Conservation (phyloP, 164 flowering plant genomes). For the Aristolochia californica region DNA sequence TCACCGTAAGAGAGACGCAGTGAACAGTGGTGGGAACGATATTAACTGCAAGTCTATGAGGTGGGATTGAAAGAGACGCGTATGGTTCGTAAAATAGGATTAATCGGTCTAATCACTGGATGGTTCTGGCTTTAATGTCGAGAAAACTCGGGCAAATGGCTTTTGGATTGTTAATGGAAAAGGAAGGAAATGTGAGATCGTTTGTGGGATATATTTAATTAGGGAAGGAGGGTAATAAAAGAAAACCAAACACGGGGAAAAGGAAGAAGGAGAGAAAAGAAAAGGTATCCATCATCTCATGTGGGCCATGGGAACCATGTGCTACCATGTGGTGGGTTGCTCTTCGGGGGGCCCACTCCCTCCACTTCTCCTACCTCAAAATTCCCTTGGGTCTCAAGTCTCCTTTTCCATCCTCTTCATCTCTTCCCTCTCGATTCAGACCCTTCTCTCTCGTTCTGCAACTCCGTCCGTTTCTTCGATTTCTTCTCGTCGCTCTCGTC, state of each 20-base stretch:
- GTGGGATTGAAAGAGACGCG: no score
- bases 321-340: conserved; percentile 83
- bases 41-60: no score
- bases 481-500: neutral
- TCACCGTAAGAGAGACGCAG: no score
- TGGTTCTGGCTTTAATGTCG: no score
- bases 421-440: conserved; percentile 10
- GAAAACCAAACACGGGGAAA: neutral
- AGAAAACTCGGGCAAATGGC: no score
- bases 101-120: no score
- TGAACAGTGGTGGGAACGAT: no score
- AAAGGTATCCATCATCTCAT: conserved; percentile 20
- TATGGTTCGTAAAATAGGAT: no score
- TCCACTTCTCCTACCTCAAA: conserved; percentile 33
- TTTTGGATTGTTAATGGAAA: no score
- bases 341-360: conserved; percentile 29
- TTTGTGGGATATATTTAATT: neutral
- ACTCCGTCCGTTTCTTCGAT: neutral
- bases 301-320: conserved; percentile 65
- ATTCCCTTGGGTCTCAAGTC: conserved; percentile 15
- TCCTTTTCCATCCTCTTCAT: conserved; percentile 17
- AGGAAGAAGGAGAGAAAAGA: neutral
- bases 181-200: no score
- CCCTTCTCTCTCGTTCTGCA: neutral
- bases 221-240: neutral